A percentile compares a stretch with the other conserved stretches of the same genome.
phyloP scores from a whole-genome alignment of 257 asterid genomes.

The Lavandula angustifolia region DNA sequence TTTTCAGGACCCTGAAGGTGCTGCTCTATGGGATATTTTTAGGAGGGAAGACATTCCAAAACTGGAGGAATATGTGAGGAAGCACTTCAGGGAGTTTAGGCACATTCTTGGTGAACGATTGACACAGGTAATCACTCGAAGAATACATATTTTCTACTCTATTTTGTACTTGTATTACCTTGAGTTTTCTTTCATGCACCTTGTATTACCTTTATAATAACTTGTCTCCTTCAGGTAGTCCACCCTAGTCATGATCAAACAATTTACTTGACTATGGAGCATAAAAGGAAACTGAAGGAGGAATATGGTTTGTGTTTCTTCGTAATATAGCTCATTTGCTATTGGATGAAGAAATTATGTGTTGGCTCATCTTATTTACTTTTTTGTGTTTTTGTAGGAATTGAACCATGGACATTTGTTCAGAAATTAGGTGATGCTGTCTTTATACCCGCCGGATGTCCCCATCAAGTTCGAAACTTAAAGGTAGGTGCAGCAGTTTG shows the following conservation, averaged over 20 bases:
- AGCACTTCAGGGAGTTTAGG: conserved; percentile 62
- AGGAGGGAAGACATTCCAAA: conserved; percentile 81
- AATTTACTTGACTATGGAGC: conserved; percentile 72
- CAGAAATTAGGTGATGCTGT: conserved; percentile 89
- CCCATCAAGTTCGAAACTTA: conserved; percentile 90
- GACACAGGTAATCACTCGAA: conserved; percentile 45
- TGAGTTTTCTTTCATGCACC: background rate
- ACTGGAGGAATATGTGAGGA: conserved; percentile 57
- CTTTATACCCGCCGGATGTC: conserved; percentile 90
- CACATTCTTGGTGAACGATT: conserved; percentile 51
- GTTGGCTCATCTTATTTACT: conserved; percentile 10
- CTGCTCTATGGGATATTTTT: conserved; percentile 96
- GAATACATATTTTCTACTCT: background rate
- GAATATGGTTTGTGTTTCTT: conserved; percentile 67
- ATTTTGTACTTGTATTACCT: background rate
- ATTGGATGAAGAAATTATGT: background rate
- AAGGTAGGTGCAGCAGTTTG: conserved; percentile 53
- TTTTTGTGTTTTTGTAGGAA: conserved; percentile 47
- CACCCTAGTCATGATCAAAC: conserved; percentile 93
- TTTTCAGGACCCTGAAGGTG: conserved; percentile 50
- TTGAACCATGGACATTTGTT: conserved; percentile 89
- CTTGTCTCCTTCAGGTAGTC: conserved; percentile 49
- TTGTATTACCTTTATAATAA: background rate
- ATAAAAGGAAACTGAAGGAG: conserved; percentile 71
- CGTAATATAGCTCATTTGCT: conserved; percentile 13